These are phyloP conservation scores for Candolleomyces aberdarensis DNA, from an alignment of 768 basidiomycete species.

Conservation along the genomic window DNA sequence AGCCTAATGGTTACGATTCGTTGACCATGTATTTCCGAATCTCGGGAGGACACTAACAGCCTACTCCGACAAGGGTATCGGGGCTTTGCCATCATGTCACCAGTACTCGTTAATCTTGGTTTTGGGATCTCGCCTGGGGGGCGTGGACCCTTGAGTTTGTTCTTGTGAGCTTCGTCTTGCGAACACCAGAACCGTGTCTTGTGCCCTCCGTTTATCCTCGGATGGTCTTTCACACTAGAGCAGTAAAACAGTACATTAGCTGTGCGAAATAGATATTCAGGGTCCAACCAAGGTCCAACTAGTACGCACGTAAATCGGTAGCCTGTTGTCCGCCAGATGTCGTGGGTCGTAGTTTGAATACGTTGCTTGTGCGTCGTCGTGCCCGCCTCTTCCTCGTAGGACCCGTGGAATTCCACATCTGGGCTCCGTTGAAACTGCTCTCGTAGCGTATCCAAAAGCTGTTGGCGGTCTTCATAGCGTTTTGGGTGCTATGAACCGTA, in stretches of 20 bases:
- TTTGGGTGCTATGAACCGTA: conserved; percentile 21
- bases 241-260: neutral
- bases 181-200: conserved; percentile 53
- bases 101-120: conserved; percentile 34
- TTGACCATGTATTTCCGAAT: conserved; percentile 21
- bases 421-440: conserved; percentile 29
- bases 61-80: conserved; percentile 45
- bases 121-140: conserved; percentile 26
- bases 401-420: conserved; percentile 41
- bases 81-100: conserved; percentile 36
- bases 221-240: conserved; percentile 47
- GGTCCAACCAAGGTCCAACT: conserved; percentile 18
- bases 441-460: conserved; percentile 30
- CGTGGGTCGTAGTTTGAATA: conserved; percentile 38
- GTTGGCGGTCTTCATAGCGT: conserved; percentile 24
- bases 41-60: conserved; percentile 43
- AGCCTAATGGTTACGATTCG: conserved; percentile 38
- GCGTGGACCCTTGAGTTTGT: conserved; percentile 31
- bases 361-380: conserved; percentile 36
- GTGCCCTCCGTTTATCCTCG: conserved; percentile 42
- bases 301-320: conserved; percentile 44
- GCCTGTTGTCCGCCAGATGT: conserved; percentile 47
- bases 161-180: conserved; percentile 44
- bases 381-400: conserved; percentile 29
- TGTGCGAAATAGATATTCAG: conserved; percentile 2